phyloP scores from a whole-genome alignment of 2,329 filamentous ascomycete species.

The Alternaria novae-zelandiae region DNA sequence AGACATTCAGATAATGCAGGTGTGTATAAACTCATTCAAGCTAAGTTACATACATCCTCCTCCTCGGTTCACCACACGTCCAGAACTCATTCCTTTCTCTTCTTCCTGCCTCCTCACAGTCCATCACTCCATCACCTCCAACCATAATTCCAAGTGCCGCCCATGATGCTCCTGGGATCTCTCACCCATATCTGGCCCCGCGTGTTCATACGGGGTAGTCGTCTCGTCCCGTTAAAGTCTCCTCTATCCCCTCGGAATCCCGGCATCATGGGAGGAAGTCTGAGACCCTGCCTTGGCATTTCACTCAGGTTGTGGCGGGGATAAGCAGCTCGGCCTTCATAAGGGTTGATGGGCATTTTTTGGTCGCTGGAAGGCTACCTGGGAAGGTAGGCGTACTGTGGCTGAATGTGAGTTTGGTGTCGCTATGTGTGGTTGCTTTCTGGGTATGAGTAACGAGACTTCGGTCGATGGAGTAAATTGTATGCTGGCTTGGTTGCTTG shows the following conservation, averaged over 20 bases:
- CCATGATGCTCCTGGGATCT: background rate
- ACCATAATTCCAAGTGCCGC: background rate
- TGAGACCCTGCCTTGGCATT: background rate
- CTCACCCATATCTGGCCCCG: background rate
- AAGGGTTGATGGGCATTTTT: background rate
- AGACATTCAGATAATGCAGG: background rate
- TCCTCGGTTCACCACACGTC: background rate
- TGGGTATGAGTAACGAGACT: background rate
- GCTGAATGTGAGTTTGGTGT: background rate
- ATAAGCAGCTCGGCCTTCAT: background rate
- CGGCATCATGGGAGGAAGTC: background rate
- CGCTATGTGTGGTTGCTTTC: background rate
- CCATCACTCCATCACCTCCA: background rate
- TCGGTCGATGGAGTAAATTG: background rate
- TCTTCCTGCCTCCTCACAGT: background rate
- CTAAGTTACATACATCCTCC: background rate
- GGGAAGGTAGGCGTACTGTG: background rate
- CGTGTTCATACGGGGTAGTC: background rate
- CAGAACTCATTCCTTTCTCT: background rate
- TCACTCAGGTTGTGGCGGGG: background rate
- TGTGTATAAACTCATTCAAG: background rate
- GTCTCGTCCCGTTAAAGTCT: background rate
- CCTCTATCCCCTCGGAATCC: background rate
- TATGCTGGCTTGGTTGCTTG: background rate
- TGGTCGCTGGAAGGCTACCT: background rate